Evolutionary conservation across 2,329 filamentous ascomycete species (phyloP).

Genomic region (Arthrobotrys megalospora): DNA sequence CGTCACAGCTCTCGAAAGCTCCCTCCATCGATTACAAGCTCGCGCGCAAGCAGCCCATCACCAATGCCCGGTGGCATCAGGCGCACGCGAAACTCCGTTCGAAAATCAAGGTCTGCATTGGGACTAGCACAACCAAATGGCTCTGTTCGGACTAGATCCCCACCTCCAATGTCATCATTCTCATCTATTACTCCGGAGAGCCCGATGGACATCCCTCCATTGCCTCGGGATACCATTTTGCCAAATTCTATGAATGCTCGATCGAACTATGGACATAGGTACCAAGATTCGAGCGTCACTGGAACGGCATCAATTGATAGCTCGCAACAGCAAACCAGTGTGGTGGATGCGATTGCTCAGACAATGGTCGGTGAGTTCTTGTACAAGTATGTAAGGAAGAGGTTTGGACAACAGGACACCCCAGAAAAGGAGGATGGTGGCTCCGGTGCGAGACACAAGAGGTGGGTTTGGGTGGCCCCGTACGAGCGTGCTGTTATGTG

Average conservation of each 20-base stretch:
- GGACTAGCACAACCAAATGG: conserved; percentile 73
- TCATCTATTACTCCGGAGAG: conserved; percentile 79
- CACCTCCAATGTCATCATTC: conserved; percentile 75
- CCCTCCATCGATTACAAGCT: conserved; percentile 79
- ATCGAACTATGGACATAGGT: conserved; percentile 61
- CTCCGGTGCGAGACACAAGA: conserved; percentile 82
- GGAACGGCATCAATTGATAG: conserved; percentile 73
- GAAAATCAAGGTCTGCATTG: conserved; percentile 88
- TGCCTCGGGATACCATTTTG: conserved; percentile 56
- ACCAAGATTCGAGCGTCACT: conserved; percentile 62
- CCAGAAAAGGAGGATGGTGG: conserved; percentile 79
- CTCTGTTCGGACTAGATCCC: conserved; percentile 74
- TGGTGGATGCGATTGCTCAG: conserved; percentile 96
- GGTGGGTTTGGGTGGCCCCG: conserved; percentile 98
- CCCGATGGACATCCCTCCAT: conserved; percentile 76
- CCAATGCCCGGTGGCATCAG: conserved; percentile 68
- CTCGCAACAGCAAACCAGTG: conserved; percentile 78
- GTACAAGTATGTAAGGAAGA: conserved; percentile 88
- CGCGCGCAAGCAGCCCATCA: conserved; percentile 69
- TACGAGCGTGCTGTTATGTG: conserved; percentile 97
- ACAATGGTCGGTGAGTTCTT: conserved; percentile 99
- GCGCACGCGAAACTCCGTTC: conserved; percentile 69
- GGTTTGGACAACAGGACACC: conserved; percentile 79
- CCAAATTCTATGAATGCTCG: conserved; percentile 71
- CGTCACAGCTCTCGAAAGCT: conserved; percentile 87